Conservation (phyloP, 2,329 filamentous ascomycete genomes). For the Fusarium palustre region DNA sequence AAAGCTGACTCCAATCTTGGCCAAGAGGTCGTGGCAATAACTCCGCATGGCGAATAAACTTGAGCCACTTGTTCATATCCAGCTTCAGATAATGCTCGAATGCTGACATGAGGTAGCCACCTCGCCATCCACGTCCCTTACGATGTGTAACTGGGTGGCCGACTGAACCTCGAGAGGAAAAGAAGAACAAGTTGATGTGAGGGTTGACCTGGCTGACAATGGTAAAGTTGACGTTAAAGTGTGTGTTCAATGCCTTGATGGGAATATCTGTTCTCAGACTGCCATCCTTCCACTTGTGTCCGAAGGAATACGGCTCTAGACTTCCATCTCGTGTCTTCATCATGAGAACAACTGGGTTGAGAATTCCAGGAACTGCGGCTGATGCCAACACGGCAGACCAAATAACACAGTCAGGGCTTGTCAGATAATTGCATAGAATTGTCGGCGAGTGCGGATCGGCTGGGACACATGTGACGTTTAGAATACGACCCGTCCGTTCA, state of each 20-base stretch:
- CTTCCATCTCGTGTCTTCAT: slow-evolving; percentile 85
- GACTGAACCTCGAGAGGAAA: slow-evolving; percentile 90
- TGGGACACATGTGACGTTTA: slow-evolving; percentile 96
- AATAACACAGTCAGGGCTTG: slow-evolving; percentile 95
- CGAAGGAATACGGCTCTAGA: slow-evolving; percentile 91
- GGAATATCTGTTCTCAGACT: slow-evolving; percentile 95
- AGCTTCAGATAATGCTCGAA: slow-evolving; percentile 96
- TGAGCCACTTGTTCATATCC: slow-evolving; percentile 97
- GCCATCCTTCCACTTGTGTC: slow-evolving; percentile 99
- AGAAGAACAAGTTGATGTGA: slow-evolving; percentile 99
- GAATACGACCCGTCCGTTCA: slow-evolving; percentile 89
- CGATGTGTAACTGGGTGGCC: slow-evolving; percentile 95
- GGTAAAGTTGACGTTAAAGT: slow-evolving; percentile 99
- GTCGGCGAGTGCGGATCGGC: slow-evolving; percentile 93
- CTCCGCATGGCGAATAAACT: slow-evolving; percentile 91
- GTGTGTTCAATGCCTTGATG: slow-evolving; percentile 90
- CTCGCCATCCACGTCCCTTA: slow-evolving; percentile 92
- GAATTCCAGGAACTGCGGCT: slow-evolving; percentile 92
- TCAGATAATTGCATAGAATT: slow-evolving; percentile 95
- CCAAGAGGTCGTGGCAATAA: slow-evolving; percentile 89
- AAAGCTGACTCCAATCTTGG: slow-evolving; percentile 97
- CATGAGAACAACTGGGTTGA: slow-evolving; percentile 93
- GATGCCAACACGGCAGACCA: slow-evolving; percentile 97
- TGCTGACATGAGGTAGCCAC: slow-evolving; percentile 92
- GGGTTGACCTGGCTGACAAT: slow-evolving; percentile 92